These are phyloP conservation scores for Xylaria venustula DNA, from an alignment of 495 filamentous ascomycete genomes.

Conservation along the genomic window DNA sequence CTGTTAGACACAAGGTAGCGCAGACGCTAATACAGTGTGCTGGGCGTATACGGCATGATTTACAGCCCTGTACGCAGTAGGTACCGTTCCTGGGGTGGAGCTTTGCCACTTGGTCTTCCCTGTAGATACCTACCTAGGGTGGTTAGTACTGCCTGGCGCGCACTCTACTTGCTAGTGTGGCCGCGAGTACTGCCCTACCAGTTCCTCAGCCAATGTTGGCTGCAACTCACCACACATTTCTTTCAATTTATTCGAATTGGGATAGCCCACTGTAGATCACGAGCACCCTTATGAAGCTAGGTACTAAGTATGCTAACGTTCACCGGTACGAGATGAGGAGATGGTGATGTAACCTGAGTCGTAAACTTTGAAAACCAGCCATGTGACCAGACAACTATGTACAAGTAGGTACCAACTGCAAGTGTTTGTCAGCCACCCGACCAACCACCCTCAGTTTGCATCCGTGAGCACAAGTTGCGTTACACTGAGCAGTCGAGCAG, in stretches of 20 bases:
- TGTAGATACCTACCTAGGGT: neutral
- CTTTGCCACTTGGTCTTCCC: slow-evolving; percentile 7
- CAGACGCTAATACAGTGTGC: neutral
- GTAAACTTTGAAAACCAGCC: neutral
- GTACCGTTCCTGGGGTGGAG: slow-evolving; percentile 4
- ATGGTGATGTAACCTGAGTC: slow-evolving; percentile 6
- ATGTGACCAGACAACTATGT: slow-evolving; percentile 4
- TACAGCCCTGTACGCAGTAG: slow-evolving; percentile 5
- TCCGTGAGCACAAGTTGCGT: neutral
- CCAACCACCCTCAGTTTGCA: neutral
- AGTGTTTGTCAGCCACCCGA: neutral
- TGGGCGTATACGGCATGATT: neutral
- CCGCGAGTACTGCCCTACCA: no score
- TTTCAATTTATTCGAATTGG: neutral
- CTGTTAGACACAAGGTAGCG: neutral
- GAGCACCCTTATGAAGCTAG: neutral
- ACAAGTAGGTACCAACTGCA: neutral
- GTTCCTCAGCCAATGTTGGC: neutral
- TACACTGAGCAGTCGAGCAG: neutral
- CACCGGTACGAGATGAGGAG: neutral
- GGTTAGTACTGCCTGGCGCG: neutral
- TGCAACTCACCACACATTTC: neutral
- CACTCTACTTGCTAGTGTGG: neutral
- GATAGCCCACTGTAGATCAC: neutral
- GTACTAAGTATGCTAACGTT: neutral